A percentile compares a stretch with the other conserved stretches of the same genome.
Evolutionary conservation across 345 rosid species (phyloP).

Genomic region (Sonneratia alba): DNA sequence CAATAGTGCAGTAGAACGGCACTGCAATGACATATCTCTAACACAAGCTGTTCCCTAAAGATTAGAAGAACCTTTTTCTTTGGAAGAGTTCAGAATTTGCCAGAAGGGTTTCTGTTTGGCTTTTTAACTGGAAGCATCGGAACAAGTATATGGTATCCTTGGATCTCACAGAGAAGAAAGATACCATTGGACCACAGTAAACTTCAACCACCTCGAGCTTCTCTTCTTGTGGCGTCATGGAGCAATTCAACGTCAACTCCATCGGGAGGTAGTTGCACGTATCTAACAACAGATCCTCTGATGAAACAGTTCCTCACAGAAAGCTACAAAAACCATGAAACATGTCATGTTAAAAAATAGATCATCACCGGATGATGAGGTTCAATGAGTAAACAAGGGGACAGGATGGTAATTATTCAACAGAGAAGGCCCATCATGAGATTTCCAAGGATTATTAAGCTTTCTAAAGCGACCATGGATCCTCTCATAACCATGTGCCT

Average conservation of each 20-base stretch:
- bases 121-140: not conserved
- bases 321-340: conserved; percentile 41
- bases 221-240: conserved; percentile 98
- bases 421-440: not conserved
- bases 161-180: not conserved
- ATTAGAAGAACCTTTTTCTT: not conserved
- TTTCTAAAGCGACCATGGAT: not conserved
- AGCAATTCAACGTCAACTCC: conserved; percentile 96
- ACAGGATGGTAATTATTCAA: not conserved
- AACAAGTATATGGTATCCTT: not conserved
- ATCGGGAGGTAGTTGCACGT: conserved; percentile 90
- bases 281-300: conserved; percentile 96
- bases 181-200: not conserved
- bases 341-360: not conserved
- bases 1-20: too few relatives aligned
- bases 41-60: not conserved
- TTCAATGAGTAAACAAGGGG: not conserved
- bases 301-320: conserved; percentile 98
- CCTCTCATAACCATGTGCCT: not conserved
- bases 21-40: not conserved
- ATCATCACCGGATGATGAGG: not conserved
- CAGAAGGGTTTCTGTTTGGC: not conserved
- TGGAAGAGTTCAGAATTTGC: not conserved
- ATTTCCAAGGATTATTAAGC: not conserved
- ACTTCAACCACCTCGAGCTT: conserved; percentile 87